Evolutionary conservation across 306 rosid species (phyloP).

Genomic region (Abrus precatorius): DNA sequence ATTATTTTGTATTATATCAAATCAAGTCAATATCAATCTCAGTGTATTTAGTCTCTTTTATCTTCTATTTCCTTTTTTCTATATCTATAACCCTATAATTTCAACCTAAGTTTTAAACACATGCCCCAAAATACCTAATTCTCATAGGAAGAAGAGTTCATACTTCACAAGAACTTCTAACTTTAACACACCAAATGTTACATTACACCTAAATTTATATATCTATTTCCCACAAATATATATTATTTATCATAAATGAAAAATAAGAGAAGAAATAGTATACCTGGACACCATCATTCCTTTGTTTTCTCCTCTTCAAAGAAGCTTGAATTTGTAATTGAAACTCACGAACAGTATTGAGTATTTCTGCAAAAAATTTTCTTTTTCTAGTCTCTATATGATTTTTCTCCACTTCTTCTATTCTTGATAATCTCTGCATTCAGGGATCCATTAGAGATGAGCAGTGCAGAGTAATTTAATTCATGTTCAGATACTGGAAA

Average conservation of each 20-base stretch:
- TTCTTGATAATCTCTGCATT: slow-evolving; percentile 91
- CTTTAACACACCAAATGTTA: slow-evolving; percentile 29
- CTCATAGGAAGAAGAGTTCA: slow-evolving; percentile 25
- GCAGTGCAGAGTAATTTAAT: slow-evolving; percentile 40
- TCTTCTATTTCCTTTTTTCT: not conserved
- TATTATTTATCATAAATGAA: slow-evolving; percentile 31
- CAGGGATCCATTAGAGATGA: slow-evolving; percentile 48
- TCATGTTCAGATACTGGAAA: slow-evolving; percentile 39
- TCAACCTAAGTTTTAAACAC: not conserved
- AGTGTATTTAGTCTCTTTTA: not conserved
- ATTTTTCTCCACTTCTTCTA: slow-evolving; percentile 91
- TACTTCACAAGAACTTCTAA: not conserved
- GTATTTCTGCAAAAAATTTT: slow-evolving; percentile 87
- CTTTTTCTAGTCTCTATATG: slow-evolving; percentile 89
- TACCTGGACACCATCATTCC: slow-evolving; percentile 92
- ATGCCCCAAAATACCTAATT: slow-evolving; percentile 19
- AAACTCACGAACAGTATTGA: slow-evolving; percentile 93
- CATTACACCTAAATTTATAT: slow-evolving; percentile 10
- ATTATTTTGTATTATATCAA: no score
- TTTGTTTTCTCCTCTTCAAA: slow-evolving; percentile 89
- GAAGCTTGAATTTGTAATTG: slow-evolving; percentile 96
- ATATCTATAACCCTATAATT: not conserved
- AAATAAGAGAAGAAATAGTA: slow-evolving; percentile 35
- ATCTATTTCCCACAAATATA: slow-evolving; percentile 26
- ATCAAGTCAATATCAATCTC: not conserved